phyloP scores from a whole-genome alignment of 257 asterid species.

The Cordia subcordata region DNA sequence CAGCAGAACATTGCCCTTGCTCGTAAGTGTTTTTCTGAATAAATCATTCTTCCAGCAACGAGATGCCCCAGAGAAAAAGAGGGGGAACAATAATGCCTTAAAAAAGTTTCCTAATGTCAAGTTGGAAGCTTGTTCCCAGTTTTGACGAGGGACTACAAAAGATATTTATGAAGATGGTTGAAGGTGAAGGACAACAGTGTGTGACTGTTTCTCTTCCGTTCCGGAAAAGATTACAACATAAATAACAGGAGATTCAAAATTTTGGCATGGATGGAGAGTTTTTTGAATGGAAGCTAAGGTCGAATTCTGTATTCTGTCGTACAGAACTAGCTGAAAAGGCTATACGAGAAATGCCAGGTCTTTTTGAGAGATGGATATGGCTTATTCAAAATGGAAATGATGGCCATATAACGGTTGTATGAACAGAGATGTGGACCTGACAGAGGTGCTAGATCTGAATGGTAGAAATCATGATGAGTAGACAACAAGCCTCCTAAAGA shows the following conservation, averaged over 20 bases:
- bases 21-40: constrained; percentile 9
- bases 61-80: constrained; percentile 40
- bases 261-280: constrained; percentile 23
- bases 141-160: constrained; percentile 20
- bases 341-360: constrained; percentile 25
- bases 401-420: constrained; percentile 39
- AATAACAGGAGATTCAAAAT: constrained; percentile 46
- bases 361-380: constrained; percentile 19
- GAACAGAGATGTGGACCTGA: constrained; percentile 41
- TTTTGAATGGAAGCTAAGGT: constrained; percentile 17
- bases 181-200: constrained; percentile 39
- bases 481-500: constrained; percentile 26
- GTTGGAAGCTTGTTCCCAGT: constrained; percentile 29
- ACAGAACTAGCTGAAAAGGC: constrained; percentile 31
- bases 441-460: constrained; percentile 28
- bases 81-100: constrained; percentile 38
- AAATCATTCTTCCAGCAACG: constrained; percentile 38
- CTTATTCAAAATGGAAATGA: constrained; percentile 38
- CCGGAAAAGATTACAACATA: constrained; percentile 39
- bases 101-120: constrained; percentile 32
- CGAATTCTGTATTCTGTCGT: constrained; percentile 24
- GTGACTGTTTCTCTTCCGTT: constrained; percentile 32
- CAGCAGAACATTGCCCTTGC: constrained; percentile 30
- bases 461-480: constrained; percentile 29
- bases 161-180: constrained; percentile 32